These are phyloP conservation scores for Anisodus tanguticus DNA, from an alignment of 257 asterid genomes.

Conservation along the genomic window DNA sequence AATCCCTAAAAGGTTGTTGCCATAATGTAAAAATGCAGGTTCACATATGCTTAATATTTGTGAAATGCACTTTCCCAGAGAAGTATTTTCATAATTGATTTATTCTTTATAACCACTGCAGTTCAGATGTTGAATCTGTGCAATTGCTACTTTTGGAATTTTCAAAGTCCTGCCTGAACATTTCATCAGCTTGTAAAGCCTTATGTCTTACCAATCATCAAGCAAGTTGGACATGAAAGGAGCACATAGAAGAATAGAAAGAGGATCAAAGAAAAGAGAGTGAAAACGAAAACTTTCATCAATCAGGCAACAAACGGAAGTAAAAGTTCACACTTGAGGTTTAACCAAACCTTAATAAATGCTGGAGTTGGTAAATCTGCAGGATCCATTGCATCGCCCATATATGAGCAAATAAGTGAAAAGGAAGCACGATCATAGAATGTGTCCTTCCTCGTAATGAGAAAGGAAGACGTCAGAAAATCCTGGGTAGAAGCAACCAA, in stretches of 20 bases:
- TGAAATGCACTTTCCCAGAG: neutral
- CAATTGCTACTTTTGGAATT: slow-evolving; percentile 8
- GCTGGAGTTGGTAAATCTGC: slow-evolving; percentile 93
- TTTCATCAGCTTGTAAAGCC: neutral
- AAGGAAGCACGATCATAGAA: slow-evolving; percentile 91
- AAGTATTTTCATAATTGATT: neutral
- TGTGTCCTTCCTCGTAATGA: slow-evolving; percentile 95
- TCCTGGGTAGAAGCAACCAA: slow-evolving; percentile 99
- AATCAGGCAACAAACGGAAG: neutral
- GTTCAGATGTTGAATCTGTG: slow-evolving; percentile 22
- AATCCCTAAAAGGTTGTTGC: slow-evolving; percentile 8
- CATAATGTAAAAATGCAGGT: neutral
- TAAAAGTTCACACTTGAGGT: slow-evolving; percentile 22
- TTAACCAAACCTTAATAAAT: slow-evolving; percentile 68
- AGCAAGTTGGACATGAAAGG: slow-evolving; percentile 1
- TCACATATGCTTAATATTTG: neutral
- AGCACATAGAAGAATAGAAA: slow-evolving; percentile 10
- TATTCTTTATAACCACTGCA: neutral
- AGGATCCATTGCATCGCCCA: slow-evolving; percentile 89
- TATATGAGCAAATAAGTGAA: slow-evolving; percentile 84
- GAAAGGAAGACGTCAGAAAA: slow-evolving; percentile 93
- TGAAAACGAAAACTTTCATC: slow-evolving; percentile 3
- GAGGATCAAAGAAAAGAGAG: slow-evolving; percentile 18
- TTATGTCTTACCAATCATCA: neutral
- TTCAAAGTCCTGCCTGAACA: neutral